A percentile compares a stretch with the other conserved stretches of the same genome.
Evolutionary conservation across 1,284 basidiomycete genomes (phyloP).

Genomic region (Mrakiaceae sp.): DNA sequence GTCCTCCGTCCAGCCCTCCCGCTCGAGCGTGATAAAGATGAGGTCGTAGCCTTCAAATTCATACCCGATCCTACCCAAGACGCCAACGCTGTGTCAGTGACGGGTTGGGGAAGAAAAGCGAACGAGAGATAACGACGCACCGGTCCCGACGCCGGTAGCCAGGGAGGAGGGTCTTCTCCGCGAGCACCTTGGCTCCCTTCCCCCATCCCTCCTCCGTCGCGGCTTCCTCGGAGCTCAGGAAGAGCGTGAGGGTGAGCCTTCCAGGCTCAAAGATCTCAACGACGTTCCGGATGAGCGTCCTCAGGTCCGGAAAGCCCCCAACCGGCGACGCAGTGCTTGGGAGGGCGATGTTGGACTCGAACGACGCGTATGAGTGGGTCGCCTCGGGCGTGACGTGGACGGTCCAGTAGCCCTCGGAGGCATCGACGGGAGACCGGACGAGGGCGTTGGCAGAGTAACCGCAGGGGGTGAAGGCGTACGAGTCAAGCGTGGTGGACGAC

Average conservation of each 20-base stretch:
- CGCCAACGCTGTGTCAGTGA: conserved; percentile 24
- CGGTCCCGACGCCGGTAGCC: conserved; percentile 19
- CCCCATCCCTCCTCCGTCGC: conserved; percentile 56
- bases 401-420: conserved; percentile 79
- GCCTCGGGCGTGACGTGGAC: conserved; percentile 98
- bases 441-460: conserved; percentile 95
- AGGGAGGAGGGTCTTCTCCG: conserved; percentile 20
- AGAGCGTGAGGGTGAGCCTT: conserved; percentile 77
- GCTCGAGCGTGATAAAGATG: conserved; percentile 81
- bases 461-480: conserved; percentile 89
- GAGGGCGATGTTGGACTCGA: conserved; percentile 95
- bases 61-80: conserved; percentile 73
- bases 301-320: conserved; percentile 54
- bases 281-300: conserved; percentile 72
- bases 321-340: conserved; percentile 18
- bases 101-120: background rate
- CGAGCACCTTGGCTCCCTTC: conserved; percentile 45
- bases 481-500: conserved; percentile 71
- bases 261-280: conserved; percentile 88
- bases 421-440: conserved; percentile 42
- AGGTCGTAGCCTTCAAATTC: conserved; percentile 93
- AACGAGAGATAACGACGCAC: conserved; percentile 18
- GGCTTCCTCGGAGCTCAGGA: conserved; percentile 53
- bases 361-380: conserved; percentile 94
- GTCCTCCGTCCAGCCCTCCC: conserved; percentile 30